Base-by-base conservation (phyloP, 345 rosid species). In the Atalantia buxifolia region DNA sequence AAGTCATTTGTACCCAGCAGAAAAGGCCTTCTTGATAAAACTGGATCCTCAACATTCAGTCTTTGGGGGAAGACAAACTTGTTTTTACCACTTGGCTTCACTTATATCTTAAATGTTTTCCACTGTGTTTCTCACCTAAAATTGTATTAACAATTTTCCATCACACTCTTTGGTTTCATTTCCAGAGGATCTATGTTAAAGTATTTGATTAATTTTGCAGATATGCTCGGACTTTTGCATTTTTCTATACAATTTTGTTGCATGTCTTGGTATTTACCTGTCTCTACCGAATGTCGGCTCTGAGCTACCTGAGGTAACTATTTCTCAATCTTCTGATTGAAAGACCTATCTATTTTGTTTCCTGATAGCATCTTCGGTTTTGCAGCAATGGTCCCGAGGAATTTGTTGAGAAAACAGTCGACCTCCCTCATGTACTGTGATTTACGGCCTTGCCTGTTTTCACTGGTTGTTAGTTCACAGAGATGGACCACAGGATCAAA, bases 211-310 rank as follows among this genome's bases (percentile, higher is more conserved):
- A 53, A 16, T 5, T 25, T 22, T 84, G 83, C 93, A 95, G 99
- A 79, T 94, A 91, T 71, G 99, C 98, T 38, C 90, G 99, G 66
- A 90, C 95, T 0, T 92, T 95, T 86, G 97, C 90, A 12, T 93
- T 95, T 87, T 95, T 95, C 89, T 95, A 93, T 84, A 93, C 97
- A 10, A 95, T 93, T 55, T 96, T 94, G 67, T 81, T 93, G 82
- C 99, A 95, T 79, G 79, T 92, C 27, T 90, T 96, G 64, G 97
- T 96, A 25, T 96, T 96, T 80, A 88, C 97, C 66, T 92, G 99
- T 86, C 97, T 92, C 66, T 96, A 96, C 88, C 88, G 97, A 64
- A 93, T 94, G 99, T 94, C 98, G 19, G 96, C 98, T 76, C 86
- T 88, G 83, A 95, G 99, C 86, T 87, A 95, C 69, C 90, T 92